Evolutionary conservation across 139 green algal species (phyloP).

Genomic region (Picochlorum sp.): DNA sequence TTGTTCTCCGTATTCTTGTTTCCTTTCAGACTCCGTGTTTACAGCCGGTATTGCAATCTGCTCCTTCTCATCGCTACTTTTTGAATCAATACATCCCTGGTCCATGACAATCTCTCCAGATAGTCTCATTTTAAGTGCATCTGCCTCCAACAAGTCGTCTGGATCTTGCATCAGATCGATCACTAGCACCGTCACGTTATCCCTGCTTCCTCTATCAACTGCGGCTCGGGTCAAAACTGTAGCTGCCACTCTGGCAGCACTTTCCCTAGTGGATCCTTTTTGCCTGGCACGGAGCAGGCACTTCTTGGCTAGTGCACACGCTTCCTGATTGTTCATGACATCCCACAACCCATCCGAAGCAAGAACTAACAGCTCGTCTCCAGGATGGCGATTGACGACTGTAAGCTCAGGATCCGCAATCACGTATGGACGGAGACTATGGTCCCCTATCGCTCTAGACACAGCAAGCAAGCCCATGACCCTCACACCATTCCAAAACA

Average conservation of each 20-base stretch:
- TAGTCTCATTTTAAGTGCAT: constrained; percentile 12
- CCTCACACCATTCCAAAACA: constrained; percentile 64
- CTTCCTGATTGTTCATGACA: constrained; percentile 62
- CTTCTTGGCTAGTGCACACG: constrained; percentile 45
- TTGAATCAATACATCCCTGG: background rate
- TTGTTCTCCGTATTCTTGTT: background rate
- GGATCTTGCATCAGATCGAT: constrained; percentile 36
- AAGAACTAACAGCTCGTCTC: constrained; percentile 61
- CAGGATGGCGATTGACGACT: constrained; percentile 24
- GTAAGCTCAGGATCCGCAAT: constrained; percentile 58
- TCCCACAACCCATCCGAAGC: constrained; percentile 68
- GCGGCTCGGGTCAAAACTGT: constrained; percentile 54
- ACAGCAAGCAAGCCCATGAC: constrained; percentile 68
- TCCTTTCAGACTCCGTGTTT: background rate
- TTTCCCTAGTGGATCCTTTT: constrained; percentile 21
- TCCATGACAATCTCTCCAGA: background rate
- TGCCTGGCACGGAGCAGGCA: constrained; percentile 31
- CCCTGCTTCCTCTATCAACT: constrained; percentile 38
- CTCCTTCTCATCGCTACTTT: background rate
- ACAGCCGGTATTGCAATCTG: background rate
- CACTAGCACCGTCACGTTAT: constrained; percentile 58
- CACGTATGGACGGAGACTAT: constrained; percentile 45
- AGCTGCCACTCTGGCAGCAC: constrained; percentile 38
- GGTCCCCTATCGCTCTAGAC: constrained; percentile 59
- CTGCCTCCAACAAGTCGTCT: constrained; percentile 1